phyloP scores from a whole-genome alignment of 176 grass and related monocot species.

The Canna indica region DNA sequence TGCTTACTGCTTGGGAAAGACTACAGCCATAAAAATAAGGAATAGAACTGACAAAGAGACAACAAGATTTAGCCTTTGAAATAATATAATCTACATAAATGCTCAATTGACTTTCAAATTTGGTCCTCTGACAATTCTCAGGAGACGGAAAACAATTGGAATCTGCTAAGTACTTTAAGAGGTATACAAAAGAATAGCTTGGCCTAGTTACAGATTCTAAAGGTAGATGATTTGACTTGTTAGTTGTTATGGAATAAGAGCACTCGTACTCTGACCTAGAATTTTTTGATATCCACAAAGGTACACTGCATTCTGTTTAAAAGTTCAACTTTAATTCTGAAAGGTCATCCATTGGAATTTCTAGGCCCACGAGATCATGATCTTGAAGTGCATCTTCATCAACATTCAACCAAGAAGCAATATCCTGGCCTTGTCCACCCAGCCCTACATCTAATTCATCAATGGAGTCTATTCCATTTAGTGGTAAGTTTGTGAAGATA shows the following conservation, averaged over 20 bases:
- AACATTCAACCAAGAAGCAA: slow-evolving; percentile 40
- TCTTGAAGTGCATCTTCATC: slow-evolving; percentile 42
- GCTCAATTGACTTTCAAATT: neutral
- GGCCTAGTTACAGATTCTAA: slow-evolving; percentile 34
- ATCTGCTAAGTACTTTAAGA: slow-evolving; percentile 16
- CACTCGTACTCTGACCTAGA: slow-evolving; percentile 11
- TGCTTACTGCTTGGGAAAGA: too few species aligned
- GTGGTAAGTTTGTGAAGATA: slow-evolving; percentile 24
- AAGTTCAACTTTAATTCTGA: slow-evolving; percentile 42
- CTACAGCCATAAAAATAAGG: too few species aligned
- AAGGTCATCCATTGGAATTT: slow-evolving; percentile 53
- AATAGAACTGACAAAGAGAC: neutral
- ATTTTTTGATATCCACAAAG: slow-evolving; percentile 33
- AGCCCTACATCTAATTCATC: slow-evolving; percentile 46
- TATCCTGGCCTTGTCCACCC: slow-evolving; percentile 41
- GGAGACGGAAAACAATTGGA: neutral
- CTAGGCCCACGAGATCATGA: slow-evolving; percentile 42
- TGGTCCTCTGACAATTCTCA: slow-evolving; percentile 2
- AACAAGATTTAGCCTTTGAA: neutral
- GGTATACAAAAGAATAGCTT: slow-evolving; percentile 24
- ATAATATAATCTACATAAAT: slow-evolving; percentile 5
- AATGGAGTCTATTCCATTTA: slow-evolving; percentile 23
- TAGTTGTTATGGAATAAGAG: slow-evolving; percentile 15
- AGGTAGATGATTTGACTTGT: slow-evolving; percentile 26
- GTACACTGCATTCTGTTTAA: slow-evolving; percentile 15